These are phyloP conservation scores for Panaeolus cyanescens DNA, from an alignment of 768 basidiomycete genomes.

Conservation along the genomic window DNA sequence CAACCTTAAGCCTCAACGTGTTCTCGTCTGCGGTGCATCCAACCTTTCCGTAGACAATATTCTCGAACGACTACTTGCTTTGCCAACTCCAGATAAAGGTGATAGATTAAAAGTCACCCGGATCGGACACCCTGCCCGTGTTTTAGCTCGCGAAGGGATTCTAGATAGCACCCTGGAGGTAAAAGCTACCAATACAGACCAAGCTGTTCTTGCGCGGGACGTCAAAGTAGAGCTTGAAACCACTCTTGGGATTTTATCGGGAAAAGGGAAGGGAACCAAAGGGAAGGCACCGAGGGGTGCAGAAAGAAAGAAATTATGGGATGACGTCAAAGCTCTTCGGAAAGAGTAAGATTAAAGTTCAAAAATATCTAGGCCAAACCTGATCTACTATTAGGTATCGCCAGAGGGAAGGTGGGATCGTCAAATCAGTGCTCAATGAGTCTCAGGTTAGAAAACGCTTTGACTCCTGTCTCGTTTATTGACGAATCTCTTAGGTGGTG, in stretches of 20 bases:
- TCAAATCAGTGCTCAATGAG: constrained; percentile 75
- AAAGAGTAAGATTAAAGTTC: constrained; percentile 69
- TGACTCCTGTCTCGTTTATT: background rate
- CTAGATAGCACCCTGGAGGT: constrained; percentile 72
- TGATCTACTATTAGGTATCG: constrained; percentile 62
- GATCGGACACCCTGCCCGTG: constrained; percentile 95
- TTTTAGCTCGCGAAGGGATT: constrained; percentile 72
- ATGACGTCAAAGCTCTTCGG: constrained; percentile 80
- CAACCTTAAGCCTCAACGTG: constrained; percentile 54
- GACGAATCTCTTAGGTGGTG: constrained; percentile 62
- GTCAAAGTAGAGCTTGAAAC: constrained; percentile 85
- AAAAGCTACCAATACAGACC: constrained; percentile 73
- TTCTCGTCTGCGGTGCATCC: constrained; percentile 91
- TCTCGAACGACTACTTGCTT: constrained; percentile 75
- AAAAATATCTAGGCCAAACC: background rate
- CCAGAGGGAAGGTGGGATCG: constrained; percentile 83
- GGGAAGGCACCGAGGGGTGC: constrained; percentile 68
- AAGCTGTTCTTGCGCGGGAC: constrained; percentile 85
- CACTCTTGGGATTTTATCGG: constrained; percentile 64
- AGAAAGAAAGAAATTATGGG: constrained; percentile 85
- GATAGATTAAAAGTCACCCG: constrained; percentile 69
- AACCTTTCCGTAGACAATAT: constrained; percentile 97
- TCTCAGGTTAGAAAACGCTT: constrained; percentile 62
- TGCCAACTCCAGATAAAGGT: constrained; percentile 53
- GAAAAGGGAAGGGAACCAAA: constrained; percentile 74